phyloP scores from a whole-genome alignment of 2,329 filamentous ascomycete genomes.

The Apiospora marii region DNA sequence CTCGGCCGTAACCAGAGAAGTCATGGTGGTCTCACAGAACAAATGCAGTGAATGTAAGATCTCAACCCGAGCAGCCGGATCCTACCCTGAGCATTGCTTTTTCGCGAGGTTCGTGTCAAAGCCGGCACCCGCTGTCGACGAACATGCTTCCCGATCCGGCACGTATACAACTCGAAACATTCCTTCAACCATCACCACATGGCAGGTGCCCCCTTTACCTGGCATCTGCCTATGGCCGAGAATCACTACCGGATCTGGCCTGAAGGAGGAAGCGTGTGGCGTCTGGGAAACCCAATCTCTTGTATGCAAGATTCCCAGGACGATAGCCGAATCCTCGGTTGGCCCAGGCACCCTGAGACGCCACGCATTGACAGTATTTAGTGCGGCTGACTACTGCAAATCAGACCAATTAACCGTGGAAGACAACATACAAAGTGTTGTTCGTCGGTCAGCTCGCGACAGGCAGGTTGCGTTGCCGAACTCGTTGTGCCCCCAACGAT shows the following conservation, averaged over 20 bases:
- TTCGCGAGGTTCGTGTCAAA: background rate
- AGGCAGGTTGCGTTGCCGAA: background rate
- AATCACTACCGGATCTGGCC: background rate
- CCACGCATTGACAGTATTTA: background rate
- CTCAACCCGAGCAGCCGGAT: slow-evolving; percentile 7
- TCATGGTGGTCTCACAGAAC: background rate
- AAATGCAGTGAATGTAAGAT: background rate
- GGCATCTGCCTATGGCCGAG: background rate
- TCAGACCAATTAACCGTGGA: background rate
- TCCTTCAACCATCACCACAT: background rate
- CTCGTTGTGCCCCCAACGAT: background rate
- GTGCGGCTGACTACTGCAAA: background rate
- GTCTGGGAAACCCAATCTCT: background rate
- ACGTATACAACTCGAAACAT: background rate
- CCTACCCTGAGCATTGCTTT: background rate
- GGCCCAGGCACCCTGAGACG: background rate
- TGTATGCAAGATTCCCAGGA: background rate
- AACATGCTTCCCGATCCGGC: background rate
- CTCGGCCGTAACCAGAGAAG: background rate
- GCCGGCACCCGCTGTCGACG: background rate
- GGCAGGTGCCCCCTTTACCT: background rate
- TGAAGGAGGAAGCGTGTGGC: background rate
- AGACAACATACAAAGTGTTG: too few relatives aligned
- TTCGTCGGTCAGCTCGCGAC: background rate
- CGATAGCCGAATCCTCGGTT: background rate